Percentiles rank a stretch among this genome's conserved stretches.
These are phyloP conservation scores for Ceratobasidium sp. DNA, from an alignment of 1,284 basidiomycete species.

Conservation along the genomic window DNA sequence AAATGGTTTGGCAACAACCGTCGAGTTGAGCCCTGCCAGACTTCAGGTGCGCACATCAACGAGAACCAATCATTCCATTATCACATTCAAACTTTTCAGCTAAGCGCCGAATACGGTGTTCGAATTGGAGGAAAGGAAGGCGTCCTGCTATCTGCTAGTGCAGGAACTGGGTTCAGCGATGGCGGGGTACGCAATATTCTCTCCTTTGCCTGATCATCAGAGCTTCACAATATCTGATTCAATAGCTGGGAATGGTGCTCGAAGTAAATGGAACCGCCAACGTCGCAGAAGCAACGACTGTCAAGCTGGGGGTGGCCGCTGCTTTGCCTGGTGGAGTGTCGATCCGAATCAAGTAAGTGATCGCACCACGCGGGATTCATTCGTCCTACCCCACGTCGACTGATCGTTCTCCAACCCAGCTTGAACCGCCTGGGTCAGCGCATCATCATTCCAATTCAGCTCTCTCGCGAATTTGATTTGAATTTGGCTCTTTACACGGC, in stretches of 20 bases:
- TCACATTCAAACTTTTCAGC: too few species aligned
- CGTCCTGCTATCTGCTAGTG: constrained; percentile 19
- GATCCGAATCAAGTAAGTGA: constrained; percentile 24
- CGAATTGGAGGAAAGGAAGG: constrained; percentile 33
- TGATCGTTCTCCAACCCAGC: constrained; percentile 49
- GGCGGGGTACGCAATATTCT: constrained; percentile 18
- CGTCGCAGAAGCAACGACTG: constrained; percentile 34
- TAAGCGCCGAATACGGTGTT: constrained; percentile 33
- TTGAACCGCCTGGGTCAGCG: constrained; percentile 65
- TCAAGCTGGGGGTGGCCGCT: constrained; percentile 22
- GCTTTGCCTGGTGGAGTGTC: constrained; percentile 27
- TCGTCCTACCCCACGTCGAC: constrained; percentile 5
- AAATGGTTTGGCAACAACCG: constrained; percentile 10
- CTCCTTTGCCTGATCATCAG: constrained; percentile 1
- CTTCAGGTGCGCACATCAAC: constrained; percentile 14
- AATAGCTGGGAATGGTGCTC: constrained; percentile 28
- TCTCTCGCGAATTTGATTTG: constrained; percentile 61
- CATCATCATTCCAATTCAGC: constrained; percentile 64
- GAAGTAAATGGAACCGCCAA: constrained; percentile 34
- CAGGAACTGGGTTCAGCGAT: not conserved
- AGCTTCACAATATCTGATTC: constrained; percentile 2
- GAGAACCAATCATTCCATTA: too few species aligned
- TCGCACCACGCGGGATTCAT: not conserved
- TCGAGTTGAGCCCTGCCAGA: constrained; percentile 28
- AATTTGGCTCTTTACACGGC: constrained; percentile 60